Base-by-base conservation (phyloP, 2,329 filamentous ascomycete species). In the Aspergillus vadensis region DNA sequence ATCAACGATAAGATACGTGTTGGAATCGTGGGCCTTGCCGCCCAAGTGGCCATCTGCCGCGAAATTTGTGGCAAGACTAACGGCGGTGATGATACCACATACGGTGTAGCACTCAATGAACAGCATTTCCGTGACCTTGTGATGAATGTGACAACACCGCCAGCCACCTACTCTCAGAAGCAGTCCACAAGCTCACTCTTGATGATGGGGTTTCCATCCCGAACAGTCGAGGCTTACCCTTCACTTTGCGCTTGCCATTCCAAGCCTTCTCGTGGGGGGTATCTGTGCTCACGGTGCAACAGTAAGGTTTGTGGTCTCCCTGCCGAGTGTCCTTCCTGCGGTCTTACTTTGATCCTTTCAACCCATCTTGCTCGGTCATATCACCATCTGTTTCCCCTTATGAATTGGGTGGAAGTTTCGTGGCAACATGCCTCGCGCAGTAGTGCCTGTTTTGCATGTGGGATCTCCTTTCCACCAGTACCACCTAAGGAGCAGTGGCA, bases 151-250 rank as follows among this genome's bases (percentile, higher is more conserved):
- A 98, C 95, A 0, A 97, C 92, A 2, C 95, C 95, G 1, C 95
- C 94, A 0, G 89, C 92, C 17, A 91, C 92, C 12, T 86, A 91
- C 57, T 86, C 88, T 2, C 77, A 66, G 78, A 84, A 69, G 74
- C 81, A 70, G 77, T 67, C 75, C 73, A 58, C 82, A 58, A 79
- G 73, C 63, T 80, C 84, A 2, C 81, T 99, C 43, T 85, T 99
- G 25, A 96, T 96, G 91, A 99, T 99, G 94, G 95, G 95, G 4
- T 99, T 99, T 71, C 95, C 95, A 0, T 96, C 91, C 5, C 86
- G 93, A 39, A 90, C 90, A 2, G 86, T 95, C 5, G 91, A 91
- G 56, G 83, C 87, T 2, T 82, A 82, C 23, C 84, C 88, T 5
- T 92, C 89, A 61, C 86, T 95, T 63, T 99, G 95, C 75, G 92